Conservation (phyloP, 2,329 filamentous ascomycete species). For the Seiridium cupressi region DNA sequence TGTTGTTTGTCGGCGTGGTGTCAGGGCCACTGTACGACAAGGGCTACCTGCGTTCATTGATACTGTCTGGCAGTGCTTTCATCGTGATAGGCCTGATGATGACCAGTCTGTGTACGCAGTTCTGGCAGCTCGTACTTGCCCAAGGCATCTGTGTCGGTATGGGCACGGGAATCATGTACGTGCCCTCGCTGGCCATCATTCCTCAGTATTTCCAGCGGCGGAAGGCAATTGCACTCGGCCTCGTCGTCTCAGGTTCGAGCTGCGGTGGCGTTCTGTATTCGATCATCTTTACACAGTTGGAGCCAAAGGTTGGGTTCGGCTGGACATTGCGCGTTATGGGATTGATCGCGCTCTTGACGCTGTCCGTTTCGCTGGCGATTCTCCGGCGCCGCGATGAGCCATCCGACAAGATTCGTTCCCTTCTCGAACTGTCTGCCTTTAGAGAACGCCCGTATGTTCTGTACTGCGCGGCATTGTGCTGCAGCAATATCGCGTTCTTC, state of each 20-base stretch:
- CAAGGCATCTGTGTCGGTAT: slow-evolving; percentile 40
- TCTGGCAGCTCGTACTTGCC: slow-evolving; percentile 35
- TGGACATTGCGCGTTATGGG: slow-evolving; percentile 34
- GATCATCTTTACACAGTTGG: slow-evolving; percentile 31
- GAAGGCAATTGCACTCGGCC: slow-evolving; percentile 39
- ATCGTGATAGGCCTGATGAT: slow-evolving; percentile 27
- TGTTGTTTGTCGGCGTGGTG: slow-evolving; percentile 24
- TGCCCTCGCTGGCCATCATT: slow-evolving; percentile 38
- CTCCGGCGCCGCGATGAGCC: slow-evolving; percentile 10
- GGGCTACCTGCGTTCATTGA: slow-evolving; percentile 21
- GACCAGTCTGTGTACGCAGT: slow-evolving; percentile 18
- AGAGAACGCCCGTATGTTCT: slow-evolving; percentile 25
- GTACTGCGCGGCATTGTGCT: slow-evolving; percentile 21
- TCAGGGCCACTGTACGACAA: slow-evolving; percentile 26
- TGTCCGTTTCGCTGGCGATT: slow-evolving; percentile 19
- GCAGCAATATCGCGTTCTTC: slow-evolving; percentile 33
- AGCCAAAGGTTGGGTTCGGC: slow-evolving; percentile 27
- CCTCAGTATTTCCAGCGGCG: slow-evolving; percentile 36
- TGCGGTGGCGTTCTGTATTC: slow-evolving; percentile 31
- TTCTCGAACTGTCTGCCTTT: slow-evolving; percentile 27
- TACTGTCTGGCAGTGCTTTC: slow-evolving; percentile 22
- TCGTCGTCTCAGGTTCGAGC: slow-evolving; percentile 39
- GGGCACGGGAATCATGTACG: slow-evolving; percentile 36
- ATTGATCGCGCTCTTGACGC: slow-evolving; percentile 30
- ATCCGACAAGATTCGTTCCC: slow-evolving; percentile 11